A percentile compares a stretch with the other conserved stretches of the same genome.
Conservation (phyloP, 352 stramenopile genomes). For the Phytophthora brassicae region DNA sequence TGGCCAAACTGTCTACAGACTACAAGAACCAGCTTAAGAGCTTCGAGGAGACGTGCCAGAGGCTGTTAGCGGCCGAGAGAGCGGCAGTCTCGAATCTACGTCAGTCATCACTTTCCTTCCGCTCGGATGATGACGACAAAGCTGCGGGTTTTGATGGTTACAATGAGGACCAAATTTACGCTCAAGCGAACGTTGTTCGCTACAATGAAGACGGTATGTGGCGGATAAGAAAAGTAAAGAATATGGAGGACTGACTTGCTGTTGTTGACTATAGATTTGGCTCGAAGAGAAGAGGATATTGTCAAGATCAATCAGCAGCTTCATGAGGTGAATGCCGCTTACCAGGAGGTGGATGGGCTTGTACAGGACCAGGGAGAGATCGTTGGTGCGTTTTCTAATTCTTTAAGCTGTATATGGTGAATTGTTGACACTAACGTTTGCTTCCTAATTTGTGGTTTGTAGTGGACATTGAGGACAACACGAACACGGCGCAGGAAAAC, state of each 20-base stretch:
- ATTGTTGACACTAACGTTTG: too few relatives aligned
- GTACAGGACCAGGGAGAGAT: constrained; percentile 70
- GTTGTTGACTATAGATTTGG: constrained; percentile 40
- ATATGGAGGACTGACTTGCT: neutral
- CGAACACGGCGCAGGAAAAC: constrained; percentile 49
- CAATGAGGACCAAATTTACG: constrained; percentile 70
- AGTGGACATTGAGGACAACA: constrained; percentile 69
- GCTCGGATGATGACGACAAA: constrained; percentile 42
- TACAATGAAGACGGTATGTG: constrained; percentile 67
- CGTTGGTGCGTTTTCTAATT: too few relatives aligned
- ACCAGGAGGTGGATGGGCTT: constrained; percentile 63
- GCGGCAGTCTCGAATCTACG: constrained; percentile 53
- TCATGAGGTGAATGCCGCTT: constrained; percentile 65
- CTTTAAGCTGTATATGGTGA: too few relatives aligned
- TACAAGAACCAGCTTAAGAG: constrained; percentile 67
- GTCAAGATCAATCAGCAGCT: constrained; percentile 76
- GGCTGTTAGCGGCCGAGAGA: constrained; percentile 47
- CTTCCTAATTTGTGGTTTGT: too few relatives aligned
- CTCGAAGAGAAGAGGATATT: constrained; percentile 66
- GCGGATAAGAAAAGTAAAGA: neutral
- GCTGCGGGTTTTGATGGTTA: constrained; percentile 49
- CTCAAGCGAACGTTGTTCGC: constrained; percentile 57
- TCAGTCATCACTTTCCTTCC: constrained; percentile 50
- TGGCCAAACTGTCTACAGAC: constrained; percentile 57
- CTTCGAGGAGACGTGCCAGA: constrained; percentile 59